Evolutionary conservation across 768 basidiomycete genomes (phyloP).

Genomic region (Leucosporidium yakuticum): DNA sequence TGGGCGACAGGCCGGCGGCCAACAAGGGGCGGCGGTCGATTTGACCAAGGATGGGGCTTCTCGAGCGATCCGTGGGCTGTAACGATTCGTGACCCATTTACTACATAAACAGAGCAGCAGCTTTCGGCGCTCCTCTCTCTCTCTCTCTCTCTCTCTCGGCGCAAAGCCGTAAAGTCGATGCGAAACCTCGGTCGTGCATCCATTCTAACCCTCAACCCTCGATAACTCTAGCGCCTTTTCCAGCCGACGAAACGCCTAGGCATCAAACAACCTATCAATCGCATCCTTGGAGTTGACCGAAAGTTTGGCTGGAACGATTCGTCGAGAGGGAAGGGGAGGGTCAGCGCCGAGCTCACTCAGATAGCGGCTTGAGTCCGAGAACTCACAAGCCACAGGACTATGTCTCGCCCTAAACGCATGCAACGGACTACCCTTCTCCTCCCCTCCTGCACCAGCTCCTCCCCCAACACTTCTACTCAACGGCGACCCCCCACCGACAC

Average conservation of each 20-base stretch:
- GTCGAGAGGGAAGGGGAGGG: no score
- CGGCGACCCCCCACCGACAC: no score
- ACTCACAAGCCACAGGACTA: slow-evolving; percentile 7
- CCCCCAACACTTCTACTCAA: no score
- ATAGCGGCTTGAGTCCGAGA: background rate
- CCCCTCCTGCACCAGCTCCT: background rate
- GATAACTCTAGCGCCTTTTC: no score
- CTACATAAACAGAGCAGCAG: no score
- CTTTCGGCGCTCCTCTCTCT: no score
- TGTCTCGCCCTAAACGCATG: slow-evolving; percentile 28
- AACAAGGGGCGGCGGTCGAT: no score
- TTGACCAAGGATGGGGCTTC: no score
- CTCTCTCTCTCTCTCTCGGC: background rate
- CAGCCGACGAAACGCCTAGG: background rate
- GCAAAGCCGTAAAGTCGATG: background rate
- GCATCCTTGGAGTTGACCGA: slow-evolving; percentile 22
- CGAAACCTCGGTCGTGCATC: background rate
- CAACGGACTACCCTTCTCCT: slow-evolving; percentile 1
- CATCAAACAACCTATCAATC: slow-evolving; percentile 25
- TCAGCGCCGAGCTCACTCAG: background rate
- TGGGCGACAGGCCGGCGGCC: no score
- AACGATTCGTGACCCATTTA: no score
- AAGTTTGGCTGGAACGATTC: background rate
- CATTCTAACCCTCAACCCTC: background rate
- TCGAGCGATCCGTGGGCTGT: no score